Evolutionary conservation across 2,329 filamentous ascomycete species (phyloP).

Genomic region (Tolypocladium nubicola): DNA sequence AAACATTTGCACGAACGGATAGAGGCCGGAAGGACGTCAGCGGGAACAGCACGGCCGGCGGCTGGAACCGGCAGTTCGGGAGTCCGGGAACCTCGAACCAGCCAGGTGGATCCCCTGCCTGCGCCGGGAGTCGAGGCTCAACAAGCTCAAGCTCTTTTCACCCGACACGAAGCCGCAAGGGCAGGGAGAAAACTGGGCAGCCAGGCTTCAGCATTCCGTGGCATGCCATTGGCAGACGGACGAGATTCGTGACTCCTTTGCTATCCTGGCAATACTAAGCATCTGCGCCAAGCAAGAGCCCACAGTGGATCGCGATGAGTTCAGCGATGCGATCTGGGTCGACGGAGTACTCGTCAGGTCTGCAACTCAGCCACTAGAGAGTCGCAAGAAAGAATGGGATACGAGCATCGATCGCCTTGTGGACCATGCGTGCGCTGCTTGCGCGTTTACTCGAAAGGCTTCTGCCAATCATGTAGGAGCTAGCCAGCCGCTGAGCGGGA

Average conservation of each 20-base stretch:
- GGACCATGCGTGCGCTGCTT: not conserved
- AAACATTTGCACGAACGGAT: not conserved
- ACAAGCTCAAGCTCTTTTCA: not conserved
- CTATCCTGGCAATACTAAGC: not conserved
- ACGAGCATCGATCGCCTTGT: not conserved
- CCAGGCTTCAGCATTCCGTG: not conserved
- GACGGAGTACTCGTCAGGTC: not conserved
- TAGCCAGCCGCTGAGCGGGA: not conserved
- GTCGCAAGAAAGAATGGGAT: no score
- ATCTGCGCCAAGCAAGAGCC: not conserved
- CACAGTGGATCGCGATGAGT: not conserved
- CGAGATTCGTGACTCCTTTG: not conserved
- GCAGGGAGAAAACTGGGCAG: not conserved
- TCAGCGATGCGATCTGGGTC: not conserved
- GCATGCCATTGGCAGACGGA: not conserved
- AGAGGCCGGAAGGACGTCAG: no score
- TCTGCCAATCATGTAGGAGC: not conserved
- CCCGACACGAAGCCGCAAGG: not conserved
- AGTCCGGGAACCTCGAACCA: not conserved
- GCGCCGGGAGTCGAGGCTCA: not conserved
- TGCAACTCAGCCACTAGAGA: not conserved
- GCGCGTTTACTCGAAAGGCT: not conserved
- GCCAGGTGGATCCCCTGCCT: not conserved
- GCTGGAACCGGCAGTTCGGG: not conserved
- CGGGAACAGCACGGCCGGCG: not conserved